Base-by-base conservation (phyloP, 1,139 yeast genomes). In the Blastobotrys elegans region DNA sequence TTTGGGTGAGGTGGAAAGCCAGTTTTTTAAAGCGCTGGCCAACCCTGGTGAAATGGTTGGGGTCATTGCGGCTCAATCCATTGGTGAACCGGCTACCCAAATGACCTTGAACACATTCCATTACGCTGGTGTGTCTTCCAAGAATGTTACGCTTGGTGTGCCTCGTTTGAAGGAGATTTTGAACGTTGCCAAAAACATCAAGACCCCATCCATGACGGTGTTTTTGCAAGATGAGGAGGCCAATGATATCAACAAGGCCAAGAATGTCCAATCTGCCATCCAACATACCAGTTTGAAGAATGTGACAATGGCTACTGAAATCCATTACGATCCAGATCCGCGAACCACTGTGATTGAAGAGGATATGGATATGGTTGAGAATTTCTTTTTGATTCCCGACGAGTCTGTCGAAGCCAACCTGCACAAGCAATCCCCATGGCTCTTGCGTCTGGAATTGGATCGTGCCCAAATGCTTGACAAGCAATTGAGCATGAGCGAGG, bases 31-130 rank as follows among this genome's bases (percentile, higher is more conserved):
- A 68, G 84, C 97, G 3, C 74, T 89, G 62, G 98, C 90, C 44
- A 94, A 94, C 58, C 97, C 99, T 10, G 99, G 99, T 75, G 98
- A 92, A 68, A 92, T 92, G 98, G 98, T 94, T 51, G 99, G 99
- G 74, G 97, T 92, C 48, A 80, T 92, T 63, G 99, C 98, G 48
- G 98, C 99, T 1, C 99, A 92, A 73, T 89, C 97, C 41, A 92
- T 92, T 73, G 99, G 99, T 74, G 99, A 92, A 69, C 99, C 99
- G 45, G 98, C 98, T 24, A 92, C 99, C 24, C 99, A 92, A 71
- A 92, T 92, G 99, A 92, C 99, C 0, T 79, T 92, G 71, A 92
- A 92, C 67, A 92, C 99, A 59, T 94, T 94, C 96, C 99, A 94
- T 76, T 94, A 90, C 76, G 99, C 99, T 27, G 99, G 99, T 85